Evolutionary conservation across 176 grass and related monocot genomes (phyloP), one percentile per base, ranked within the genome.

Genomic region (Aegilops longissima): DNA sequence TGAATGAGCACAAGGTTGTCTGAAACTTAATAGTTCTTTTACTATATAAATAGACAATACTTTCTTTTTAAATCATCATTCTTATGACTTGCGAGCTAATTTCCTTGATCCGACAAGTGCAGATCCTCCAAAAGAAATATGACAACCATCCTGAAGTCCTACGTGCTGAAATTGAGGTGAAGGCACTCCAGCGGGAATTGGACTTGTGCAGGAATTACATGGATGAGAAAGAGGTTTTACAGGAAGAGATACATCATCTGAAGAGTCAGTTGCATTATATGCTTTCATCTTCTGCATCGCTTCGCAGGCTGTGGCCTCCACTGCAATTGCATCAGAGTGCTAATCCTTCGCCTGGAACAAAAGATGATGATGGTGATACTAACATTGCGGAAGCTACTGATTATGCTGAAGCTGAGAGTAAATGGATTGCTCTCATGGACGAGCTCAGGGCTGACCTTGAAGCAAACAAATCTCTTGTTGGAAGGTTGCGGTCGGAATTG

Each of bases 211-310:
- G 58, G 49, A 99, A 91, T 75, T 92, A 80, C 20, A 77, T 90
- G 66, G 97, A 95, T 3, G 94, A 99, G 80, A 91, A 92, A 83
- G 94, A 96, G 24, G 77, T 99, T 70, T 69, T 99, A 45, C 91
- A 93, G 17, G 97, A 96, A 83, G 94, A 99, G 82, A 99, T 99
- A 82, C 92, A 96, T 34, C 92, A 99, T 77, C 77, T 99, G 51
- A 96, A 90, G 73, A 90, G 78, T 79, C 97, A 99, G 76, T 84
- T 99, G 71, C 92, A 93, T 83, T 94, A 81, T 83, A 68, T 92
- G 82, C 85, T 92, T 90, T 97, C 87, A 4, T 91, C 90, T 20
- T 94, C 86, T 0, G 81, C 82, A 13, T 92, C 88, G 44, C 66
- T 87, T 80, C 76, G 72, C 20, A 94, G 80, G 72, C 71, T 83